Evolutionary conservation across 2,329 filamentous ascomycete genomes (phyloP), one percentile per base, ranked within the genome.

Genomic region (Fusarium multiceps): DNA sequence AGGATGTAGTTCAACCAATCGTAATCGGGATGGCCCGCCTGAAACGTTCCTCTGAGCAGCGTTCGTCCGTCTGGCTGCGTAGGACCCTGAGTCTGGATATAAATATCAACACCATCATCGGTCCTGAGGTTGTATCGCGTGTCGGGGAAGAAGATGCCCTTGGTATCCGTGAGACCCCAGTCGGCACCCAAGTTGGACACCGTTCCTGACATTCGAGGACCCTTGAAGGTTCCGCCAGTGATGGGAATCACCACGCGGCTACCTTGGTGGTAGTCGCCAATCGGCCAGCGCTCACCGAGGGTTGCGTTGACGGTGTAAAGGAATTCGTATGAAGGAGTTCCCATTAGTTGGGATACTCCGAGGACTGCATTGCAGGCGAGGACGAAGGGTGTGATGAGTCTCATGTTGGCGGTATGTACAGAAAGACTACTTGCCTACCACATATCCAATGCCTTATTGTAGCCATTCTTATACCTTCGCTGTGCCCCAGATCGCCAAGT

Each of bases 91-190:
- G 80, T 80, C 27, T 76, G 76, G 20, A 81, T 79, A 48, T 78
- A 75, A 30, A 82, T 81, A 53, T 79, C 76, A 14, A 73, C 78
- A 6, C 80, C 79, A 59, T 82, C 80, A 20, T 73, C 55, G 1
- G 81, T 82, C n/a, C 77, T 66, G 18, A 82, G 69, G n/a, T 78
- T 76, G 42, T 82, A 82, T 18, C 80, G 72, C 16, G 79, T 80
- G 45, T 82, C 78, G 1, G 81, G 80, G 58, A 77, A 79, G 69
- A 82, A 82, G 6, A 74, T 65, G 11, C 80, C 78, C 21, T 77
- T 76, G 20, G 64, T 67, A 61, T 81, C 78, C 1, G 76, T 78
- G 18, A 81, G 68, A 16, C 80, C 79, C 77, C 76, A 80, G 72
- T 82, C 80, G 9, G 79, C 74, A 16, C 80, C 80, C 14, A 76